A percentile compares a stretch with the other conserved stretches of the same genome.
phyloP scores from a whole-genome alignment of 208 protist species.

The Porcisia deanei region DNA sequence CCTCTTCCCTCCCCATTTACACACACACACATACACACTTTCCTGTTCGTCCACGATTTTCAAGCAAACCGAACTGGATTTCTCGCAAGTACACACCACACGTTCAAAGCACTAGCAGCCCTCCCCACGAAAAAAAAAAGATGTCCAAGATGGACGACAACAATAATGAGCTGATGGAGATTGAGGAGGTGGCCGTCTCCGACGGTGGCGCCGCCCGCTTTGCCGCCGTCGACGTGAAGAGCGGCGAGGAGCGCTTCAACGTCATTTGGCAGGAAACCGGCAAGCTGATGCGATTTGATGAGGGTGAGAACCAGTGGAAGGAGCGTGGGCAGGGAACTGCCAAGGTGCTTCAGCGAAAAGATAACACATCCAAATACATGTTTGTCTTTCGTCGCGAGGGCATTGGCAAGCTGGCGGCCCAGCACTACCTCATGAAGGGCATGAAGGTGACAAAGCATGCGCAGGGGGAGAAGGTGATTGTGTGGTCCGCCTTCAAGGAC shows the following conservation, averaged over 20 bases:
- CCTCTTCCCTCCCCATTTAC: background rate
- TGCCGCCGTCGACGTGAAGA: constrained; percentile 80
- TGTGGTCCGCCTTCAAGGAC: constrained; percentile 85
- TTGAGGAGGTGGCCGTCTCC: constrained; percentile 87
- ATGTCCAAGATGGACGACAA: constrained; percentile 56
- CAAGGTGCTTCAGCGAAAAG: constrained; percentile 81
- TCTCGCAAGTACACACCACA: background rate
- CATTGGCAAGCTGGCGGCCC: constrained; percentile 83
- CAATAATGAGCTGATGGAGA: constrained; percentile 88
- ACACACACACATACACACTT: background rate
- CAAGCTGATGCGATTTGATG: constrained; percentile 91
- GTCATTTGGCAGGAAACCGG: constrained; percentile 64
- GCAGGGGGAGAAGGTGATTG: constrained; percentile 68
- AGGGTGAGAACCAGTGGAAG: constrained; percentile 94
- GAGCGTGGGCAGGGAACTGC: constrained; percentile 86
- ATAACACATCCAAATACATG: constrained; percentile 59
- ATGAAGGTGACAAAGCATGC: constrained; percentile 79
- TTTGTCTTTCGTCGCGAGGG: constrained; percentile 91
- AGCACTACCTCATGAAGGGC: constrained; percentile 83
- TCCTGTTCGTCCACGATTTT: no score
- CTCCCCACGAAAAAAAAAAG: background rate
- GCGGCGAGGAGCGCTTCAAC: constrained; percentile 85
- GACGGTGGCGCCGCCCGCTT: constrained; percentile 85
- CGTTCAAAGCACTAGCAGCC: background rate
- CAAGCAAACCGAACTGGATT: no score